These are phyloP conservation scores for Linum usitatissimum DNA, from an alignment of 345 rosid genomes.

Conservation along the genomic window DNA sequence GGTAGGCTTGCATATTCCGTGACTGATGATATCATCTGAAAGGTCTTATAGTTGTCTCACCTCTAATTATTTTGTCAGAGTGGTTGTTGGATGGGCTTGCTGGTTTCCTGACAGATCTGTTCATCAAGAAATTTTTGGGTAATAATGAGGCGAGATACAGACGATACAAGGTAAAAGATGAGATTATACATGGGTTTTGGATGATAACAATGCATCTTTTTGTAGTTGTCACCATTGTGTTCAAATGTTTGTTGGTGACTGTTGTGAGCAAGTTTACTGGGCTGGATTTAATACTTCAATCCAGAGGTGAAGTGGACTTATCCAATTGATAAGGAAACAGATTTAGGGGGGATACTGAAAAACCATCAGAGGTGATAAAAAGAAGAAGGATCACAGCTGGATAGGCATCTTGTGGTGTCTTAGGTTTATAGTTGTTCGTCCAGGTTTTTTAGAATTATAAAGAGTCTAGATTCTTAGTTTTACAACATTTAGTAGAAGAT, in stretches of 20 bases:
- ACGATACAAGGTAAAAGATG: constrained; percentile 63
- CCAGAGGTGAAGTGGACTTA: neutral
- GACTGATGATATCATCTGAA: constrained; percentile 9
- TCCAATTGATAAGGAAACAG: no score
- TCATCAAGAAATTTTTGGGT: constrained; percentile 83
- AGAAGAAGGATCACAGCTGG: no score
- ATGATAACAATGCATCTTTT: no score
- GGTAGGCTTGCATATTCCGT: constrained; percentile 41
- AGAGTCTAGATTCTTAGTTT: no score
- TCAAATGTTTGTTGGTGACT: neutral
- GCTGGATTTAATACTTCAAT: neutral
- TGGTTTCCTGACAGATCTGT: constrained; percentile 81
- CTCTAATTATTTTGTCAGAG: constrained; percentile 34
- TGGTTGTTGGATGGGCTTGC: constrained; percentile 99
- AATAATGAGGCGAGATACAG: constrained; percentile 90
- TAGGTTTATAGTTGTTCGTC: no score
- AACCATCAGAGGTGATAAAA: no score
- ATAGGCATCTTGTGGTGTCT: no score
- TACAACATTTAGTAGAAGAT: no score
- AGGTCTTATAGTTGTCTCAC: constrained; percentile 3
- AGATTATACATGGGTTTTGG: neutral
- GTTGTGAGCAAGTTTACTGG: neutral
- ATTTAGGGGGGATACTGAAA: no score
- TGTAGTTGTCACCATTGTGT: neutral
- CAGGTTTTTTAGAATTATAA: no score